phyloP scores from a whole-genome alignment of 2,329 filamentous ascomycete genomes.

The Pseudovirgaria hyperparasitica region DNA sequence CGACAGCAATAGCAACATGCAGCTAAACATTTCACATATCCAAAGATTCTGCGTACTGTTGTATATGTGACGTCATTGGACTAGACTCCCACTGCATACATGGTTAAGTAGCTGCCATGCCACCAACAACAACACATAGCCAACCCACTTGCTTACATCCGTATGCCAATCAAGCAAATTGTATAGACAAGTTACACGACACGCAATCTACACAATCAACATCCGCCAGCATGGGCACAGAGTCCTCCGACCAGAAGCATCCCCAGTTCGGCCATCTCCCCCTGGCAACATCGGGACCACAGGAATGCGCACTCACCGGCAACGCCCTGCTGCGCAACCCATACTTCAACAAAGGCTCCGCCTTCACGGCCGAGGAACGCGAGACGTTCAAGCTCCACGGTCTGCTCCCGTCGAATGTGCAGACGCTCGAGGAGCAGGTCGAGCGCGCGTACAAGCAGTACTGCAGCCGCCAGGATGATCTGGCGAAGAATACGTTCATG shows the following conservation, averaged over 20 bases:
- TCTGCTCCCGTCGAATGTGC: slow-evolving; percentile 57
- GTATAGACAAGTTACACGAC: too few species aligned
- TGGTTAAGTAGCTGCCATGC: too few species aligned
- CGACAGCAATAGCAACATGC: too few species aligned
- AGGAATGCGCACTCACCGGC: slow-evolving; percentile 25
- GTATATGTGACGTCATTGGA: too few species aligned
- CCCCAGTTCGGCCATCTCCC: slow-evolving; percentile 25
- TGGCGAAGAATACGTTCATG: slow-evolving; percentile 82
- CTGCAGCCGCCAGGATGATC: slow-evolving; percentile 43
- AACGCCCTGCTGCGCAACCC: slow-evolving; percentile 48
- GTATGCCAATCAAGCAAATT: too few species aligned
- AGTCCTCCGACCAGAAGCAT: slow-evolving; percentile 16
- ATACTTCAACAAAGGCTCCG: slow-evolving; percentile 75
- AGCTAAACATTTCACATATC: too few species aligned
- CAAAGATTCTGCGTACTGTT: too few species aligned
- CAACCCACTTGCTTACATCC: too few species aligned
- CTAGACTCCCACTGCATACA: too few species aligned
- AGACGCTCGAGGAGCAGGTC: slow-evolving; percentile 65
- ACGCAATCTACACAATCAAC: too few species aligned
- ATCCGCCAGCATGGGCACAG: too few species aligned
- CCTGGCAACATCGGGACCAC: slow-evolving; percentile 28
- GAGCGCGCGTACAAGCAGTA: slow-evolving; percentile 74
- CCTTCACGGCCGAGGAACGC: slow-evolving; percentile 58
- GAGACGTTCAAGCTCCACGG: slow-evolving; percentile 57
- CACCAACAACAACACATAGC: too few species aligned